Base-by-base conservation (phyloP, 116 monocot genomes). In the Papilionanthe hybrid region DNA sequence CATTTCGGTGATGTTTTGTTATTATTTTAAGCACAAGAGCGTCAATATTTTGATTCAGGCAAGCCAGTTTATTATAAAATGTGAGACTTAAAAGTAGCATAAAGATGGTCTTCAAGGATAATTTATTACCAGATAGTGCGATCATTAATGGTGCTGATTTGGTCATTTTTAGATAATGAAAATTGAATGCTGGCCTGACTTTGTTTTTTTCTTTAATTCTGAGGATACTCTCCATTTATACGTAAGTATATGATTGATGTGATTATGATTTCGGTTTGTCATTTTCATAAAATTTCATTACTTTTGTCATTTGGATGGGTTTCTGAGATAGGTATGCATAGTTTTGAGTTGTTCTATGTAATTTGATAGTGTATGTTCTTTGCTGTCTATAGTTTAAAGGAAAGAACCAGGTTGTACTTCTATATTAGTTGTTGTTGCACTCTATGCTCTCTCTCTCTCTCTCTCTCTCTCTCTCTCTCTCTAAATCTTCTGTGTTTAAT, bases 401-500 rank as follows among this genome's bases (percentile, higher is more conserved):
- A 37, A 73, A 44, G 3, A 44, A 13, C 10, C 6, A n/a, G 43
- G 73, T 73, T 44, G 41, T 44, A n/a, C 73, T 69, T 69, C 10
- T 73, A 43, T 73, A 20, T 43, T 22, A 44, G 29, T 71, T 13
- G 37, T 73, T 73, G 22, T 43, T 44, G 1, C 1, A 19, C 22
- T 44, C 44, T 73, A 43, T 73, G 17, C 22, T 73, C 44, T 73
- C 69, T 37, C 13, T 71, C n/a, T 68, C 68, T 30, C n/a, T 28
- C 29, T 20, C 11, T 20, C 37, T 43, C 49, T 49, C 48, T 48
- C 48, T 48, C 50, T 13, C 50, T 50, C 50, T 50, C 50, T 13
- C 12, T 8, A 37, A 37, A 37, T 4, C 37, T 37, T 37, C 42
- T 72, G 44, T 73, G 18, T 0, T 75, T 82, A 55, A 85, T 85